A percentile compares a stretch with the other conserved stretches of the same genome.
These are phyloP conservation scores for Phylloporus rhodoxanthus DNA, from an alignment of 768 basidiomycete genomes.

Conservation along the genomic window DNA sequence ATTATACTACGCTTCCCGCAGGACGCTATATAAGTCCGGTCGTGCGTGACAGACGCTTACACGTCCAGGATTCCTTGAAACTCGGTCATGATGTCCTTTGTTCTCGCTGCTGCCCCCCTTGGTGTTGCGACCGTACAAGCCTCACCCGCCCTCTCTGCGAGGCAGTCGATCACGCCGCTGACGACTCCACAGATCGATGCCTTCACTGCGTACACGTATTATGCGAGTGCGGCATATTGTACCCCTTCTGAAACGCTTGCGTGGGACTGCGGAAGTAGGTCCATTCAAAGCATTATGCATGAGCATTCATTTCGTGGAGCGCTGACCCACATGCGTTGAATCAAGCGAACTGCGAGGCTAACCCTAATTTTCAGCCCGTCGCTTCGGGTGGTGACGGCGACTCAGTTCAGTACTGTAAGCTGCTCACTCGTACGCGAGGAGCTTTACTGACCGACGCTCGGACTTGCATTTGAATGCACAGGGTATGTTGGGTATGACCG, in stretches of 20 bases:
- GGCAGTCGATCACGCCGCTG: constrained; percentile 37
- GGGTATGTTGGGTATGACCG: constrained; percentile 54
- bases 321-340: background rate
- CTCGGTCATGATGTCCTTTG: constrained; percentile 5
- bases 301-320: background rate
- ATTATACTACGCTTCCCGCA: background rate
- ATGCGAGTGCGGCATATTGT: constrained; percentile 50
- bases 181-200: constrained; percentile 35
- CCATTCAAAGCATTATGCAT: background rate
- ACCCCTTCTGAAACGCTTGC: constrained; percentile 34
- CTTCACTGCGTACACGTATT: constrained; percentile 47
- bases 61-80: background rate
- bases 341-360: constrained; percentile 42
- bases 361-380: constrained; percentile 40
- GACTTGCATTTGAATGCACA: constrained; percentile 13
- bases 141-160: constrained; percentile 23
- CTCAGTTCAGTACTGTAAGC: constrained; percentile 38
- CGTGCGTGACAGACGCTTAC: background rate
- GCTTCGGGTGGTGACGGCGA: constrained; percentile 45
- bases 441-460: background rate
- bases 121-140: constrained; percentile 8
- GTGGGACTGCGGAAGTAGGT: constrained; percentile 53
- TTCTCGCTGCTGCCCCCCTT: constrained; percentile 15
- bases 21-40: background rate
- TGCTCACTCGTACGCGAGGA: background rate